A percentile compares a stretch with the other conserved stretches of the same genome.
These are phyloP conservation scores for Phylloboletellus chloephorus DNA, from an alignment of 1,284 basidiomycete species.

Conservation along the genomic window DNA sequence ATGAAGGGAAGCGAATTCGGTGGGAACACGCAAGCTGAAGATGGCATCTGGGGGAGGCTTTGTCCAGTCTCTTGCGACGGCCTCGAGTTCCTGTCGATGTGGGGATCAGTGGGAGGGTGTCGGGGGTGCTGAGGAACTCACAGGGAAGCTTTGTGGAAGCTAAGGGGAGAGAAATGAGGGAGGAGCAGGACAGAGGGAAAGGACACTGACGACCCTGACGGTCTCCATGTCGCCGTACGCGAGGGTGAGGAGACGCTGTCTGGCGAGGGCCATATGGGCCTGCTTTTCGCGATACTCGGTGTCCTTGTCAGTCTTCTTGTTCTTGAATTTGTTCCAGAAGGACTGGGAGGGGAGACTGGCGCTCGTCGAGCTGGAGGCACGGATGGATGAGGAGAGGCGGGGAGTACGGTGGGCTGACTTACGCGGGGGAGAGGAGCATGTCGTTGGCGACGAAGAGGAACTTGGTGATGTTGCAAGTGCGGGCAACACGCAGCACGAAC, in stretches of 20 bases:
- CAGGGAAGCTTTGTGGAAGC: conserved; percentile 60
- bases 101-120: conserved; percentile 3
- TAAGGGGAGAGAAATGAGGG: conserved; percentile 25
- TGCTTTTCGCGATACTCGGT: conserved; percentile 47
- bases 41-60: conserved; percentile 72
- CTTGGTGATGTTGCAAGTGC: conserved; percentile 17
- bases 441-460: conserved; percentile 21
- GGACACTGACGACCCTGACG: conserved; percentile 54
- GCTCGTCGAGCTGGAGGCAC: conserved; percentile 51
- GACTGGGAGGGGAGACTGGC: conserved; percentile 54
- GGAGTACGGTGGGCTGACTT: conserved; percentile 36
- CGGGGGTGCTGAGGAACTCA: conserved; percentile 29
- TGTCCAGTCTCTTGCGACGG: conserved; percentile 73
- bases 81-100: conserved; percentile 62
- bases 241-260: conserved; percentile 71
- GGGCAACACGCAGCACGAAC: conserved; percentile 14
- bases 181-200: conserved; percentile 6
- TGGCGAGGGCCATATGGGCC: conserved; percentile 55
- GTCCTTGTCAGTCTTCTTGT: conserved; percentile 52
- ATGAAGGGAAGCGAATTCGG: conserved; percentile 76
- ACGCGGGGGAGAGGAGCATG: conserved; percentile 79
- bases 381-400: conserved; percentile 22
- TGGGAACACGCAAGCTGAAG: conserved; percentile 69
- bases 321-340: conserved; percentile 70
- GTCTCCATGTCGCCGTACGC: conserved; percentile 82